Percentiles rank a stretch among this genome's conserved stretches.
Evolutionary conservation across 1,284 basidiomycete species (phyloP).

Genomic region (Cryptococcus hybrid): DNA sequence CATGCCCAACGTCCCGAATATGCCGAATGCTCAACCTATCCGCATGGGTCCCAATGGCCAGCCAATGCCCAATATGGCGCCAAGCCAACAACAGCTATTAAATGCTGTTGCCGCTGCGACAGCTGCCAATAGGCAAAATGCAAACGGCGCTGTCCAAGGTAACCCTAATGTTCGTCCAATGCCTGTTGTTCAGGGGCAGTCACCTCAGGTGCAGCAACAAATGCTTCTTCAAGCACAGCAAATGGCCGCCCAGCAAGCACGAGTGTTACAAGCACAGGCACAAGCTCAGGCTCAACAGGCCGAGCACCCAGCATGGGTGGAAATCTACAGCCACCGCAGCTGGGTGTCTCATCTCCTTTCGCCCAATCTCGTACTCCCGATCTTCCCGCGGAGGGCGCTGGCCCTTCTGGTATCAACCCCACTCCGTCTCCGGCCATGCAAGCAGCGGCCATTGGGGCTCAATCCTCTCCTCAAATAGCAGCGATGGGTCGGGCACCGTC

Average conservation of each 20-base stretch:
- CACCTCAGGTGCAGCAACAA: conserved; percentile 32
- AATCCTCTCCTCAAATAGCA: conserved; percentile 5
- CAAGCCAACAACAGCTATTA: conserved; percentile 43
- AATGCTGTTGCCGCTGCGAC: conserved; percentile 43
- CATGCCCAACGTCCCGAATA: background rate
- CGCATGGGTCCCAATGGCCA: conserved; percentile 33
- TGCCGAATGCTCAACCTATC: conserved; percentile 4
- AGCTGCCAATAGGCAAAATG: conserved; percentile 26
- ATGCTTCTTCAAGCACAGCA: conserved; percentile 43
- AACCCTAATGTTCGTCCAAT: conserved; percentile 12
- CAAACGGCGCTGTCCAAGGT: conserved; percentile 5
- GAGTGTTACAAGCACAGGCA: conserved; percentile 13
- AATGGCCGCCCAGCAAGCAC: conserved; percentile 32
- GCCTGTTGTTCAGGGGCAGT: conserved; percentile 9
- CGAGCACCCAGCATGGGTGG: conserved; percentile 16
- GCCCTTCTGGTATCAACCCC: background rate
- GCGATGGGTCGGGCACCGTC: conserved; percentile 11
- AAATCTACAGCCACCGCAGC: conserved; percentile 24
- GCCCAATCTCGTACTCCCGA: conserved; percentile 7
- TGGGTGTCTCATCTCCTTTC: conserved; percentile 20
- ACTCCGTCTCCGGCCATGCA: conserved; percentile 14
- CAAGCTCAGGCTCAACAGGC: conserved; percentile 10
- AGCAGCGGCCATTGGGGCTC: conserved; percentile 14
- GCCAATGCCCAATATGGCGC: conserved; percentile 27
- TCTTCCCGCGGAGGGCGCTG: background rate